Evolutionary conservation across 352 stramenopile genomes (phyloP), one percentile per base, ranked within the genome.

Genomic region (Phytopythium delawarense): DNA sequence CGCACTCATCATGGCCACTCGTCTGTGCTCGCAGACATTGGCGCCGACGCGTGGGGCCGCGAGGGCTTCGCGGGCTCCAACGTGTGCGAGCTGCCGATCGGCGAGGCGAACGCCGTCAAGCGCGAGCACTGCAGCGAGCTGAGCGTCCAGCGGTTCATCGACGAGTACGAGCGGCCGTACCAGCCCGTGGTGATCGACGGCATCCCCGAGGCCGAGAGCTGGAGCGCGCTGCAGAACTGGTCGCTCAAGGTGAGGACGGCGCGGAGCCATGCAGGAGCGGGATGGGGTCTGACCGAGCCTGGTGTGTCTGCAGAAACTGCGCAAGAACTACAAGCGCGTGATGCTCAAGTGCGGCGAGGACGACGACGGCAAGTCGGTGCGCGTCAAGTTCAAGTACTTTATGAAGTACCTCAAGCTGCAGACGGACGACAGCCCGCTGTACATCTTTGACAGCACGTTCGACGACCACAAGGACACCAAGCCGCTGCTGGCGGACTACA

Each of bases 361-460:
- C 58, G 85, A 94, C 66, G 62, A 89, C 61, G 85, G 83, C 60
- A 85, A 86, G 64, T 78, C 82, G 12, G 76, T 94, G 52, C 83
- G 83, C 23, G 83, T 94, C 74, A 90, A 92, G 62, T 82, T 91
- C 57, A 94, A 92, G 72, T 77, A 92, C 65, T 94, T 94, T 44
- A 71, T 79, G 53, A 78, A 75, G 67, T 92, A 94, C 65, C 57
- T 91, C 49, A 81, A 81, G 44, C 71, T 69, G 7, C 85, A 94
- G 61, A 91, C 74, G 18, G 91, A 97, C 65, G 88, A 97, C 62
- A 90, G 87, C 42, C 97, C 96, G 37, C 66, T 99, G 30, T 99
- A 99, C 75, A 86, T 99, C n/a, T 99, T 99, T 65, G 96, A 99
- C 87, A 96, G 92, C 69, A 90, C 83, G 3, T 98, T 98, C 67